These are phyloP conservation scores for Solioccasus polychromus DNA, from an alignment of 768 basidiomycete genomes.

Conservation along the genomic window DNA sequence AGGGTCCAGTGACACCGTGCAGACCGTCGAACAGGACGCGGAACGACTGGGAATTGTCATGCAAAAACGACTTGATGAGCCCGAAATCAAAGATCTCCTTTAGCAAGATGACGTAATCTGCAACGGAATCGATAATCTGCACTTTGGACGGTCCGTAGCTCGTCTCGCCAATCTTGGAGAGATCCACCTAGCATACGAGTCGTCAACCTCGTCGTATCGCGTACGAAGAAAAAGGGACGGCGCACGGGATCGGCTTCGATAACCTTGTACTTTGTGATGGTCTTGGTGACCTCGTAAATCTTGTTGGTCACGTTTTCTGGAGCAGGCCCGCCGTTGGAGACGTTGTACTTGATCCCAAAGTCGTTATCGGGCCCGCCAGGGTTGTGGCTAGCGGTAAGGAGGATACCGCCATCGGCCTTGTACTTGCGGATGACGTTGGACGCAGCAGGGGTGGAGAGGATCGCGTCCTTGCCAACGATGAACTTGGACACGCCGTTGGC, in stretches of 20 bases:
- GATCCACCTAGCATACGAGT: slow-evolving; percentile 57
- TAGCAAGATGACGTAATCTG: slow-evolving; percentile 81
- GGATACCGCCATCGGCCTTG: slow-evolving; percentile 95
- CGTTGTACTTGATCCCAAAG: slow-evolving; percentile 99
- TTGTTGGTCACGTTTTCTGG: slow-evolving; percentile 95
- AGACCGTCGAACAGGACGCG: slow-evolving; percentile 94
- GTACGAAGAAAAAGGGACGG: slow-evolving; percentile 13
- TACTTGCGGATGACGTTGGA: slow-evolving; percentile 95
- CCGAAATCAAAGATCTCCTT: slow-evolving; percentile 92
- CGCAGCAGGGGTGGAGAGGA: slow-evolving; percentile 95
- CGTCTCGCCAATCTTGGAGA: slow-evolving; percentile 76
- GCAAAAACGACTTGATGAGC: slow-evolving; percentile 87
- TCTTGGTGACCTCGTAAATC: slow-evolving; percentile 90
- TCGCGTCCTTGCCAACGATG: slow-evolving; percentile 87
- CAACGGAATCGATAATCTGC: slow-evolving; percentile 90
- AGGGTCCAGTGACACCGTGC: slow-evolving; percentile 96
- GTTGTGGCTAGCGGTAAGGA: slow-evolving; percentile 96
- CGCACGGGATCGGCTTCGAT: slow-evolving; percentile 74
- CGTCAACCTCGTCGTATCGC: not conserved
- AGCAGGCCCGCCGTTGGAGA: slow-evolving; percentile 95
- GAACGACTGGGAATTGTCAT: slow-evolving; percentile 62
- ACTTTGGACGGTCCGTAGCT: slow-evolving; percentile 82
- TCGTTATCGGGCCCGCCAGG: slow-evolving; percentile 98
- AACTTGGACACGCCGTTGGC: slow-evolving; percentile 91
- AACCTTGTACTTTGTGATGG: slow-evolving; percentile 80